These are phyloP conservation scores for Eucalyptus viminalis DNA, from an alignment of 345 rosid species.

Conservation along the genomic window DNA sequence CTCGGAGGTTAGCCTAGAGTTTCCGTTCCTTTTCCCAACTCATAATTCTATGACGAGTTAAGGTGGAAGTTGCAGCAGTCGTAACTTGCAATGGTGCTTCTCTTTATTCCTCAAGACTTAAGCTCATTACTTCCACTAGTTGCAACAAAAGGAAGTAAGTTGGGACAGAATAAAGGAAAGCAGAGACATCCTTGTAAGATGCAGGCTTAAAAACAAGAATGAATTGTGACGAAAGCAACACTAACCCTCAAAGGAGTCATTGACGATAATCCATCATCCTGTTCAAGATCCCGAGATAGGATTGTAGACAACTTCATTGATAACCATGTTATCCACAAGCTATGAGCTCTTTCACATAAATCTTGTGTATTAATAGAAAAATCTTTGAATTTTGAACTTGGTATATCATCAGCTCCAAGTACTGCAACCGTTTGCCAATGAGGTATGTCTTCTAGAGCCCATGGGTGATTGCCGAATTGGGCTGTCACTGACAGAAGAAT, in stretches of 20 bases:
- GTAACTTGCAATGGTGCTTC: background rate
- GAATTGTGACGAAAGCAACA: background rate
- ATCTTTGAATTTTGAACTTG: constrained; percentile 65
- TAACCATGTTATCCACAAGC: constrained; percentile 87
- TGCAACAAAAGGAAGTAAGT: background rate
- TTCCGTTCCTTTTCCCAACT: background rate
- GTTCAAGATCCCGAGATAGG: constrained; percentile 53
- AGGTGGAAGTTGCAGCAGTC: background rate
- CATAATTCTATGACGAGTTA: background rate
- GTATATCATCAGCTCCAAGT: constrained; percentile 70
- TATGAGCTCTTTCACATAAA: constrained; percentile 75
- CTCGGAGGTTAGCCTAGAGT: background rate
- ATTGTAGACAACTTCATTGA: constrained; percentile 69
- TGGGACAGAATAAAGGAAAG: background rate
- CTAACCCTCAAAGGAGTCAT: constrained; percentile 70
- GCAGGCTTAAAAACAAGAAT: background rate
- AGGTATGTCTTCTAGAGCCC: constrained; percentile 57
- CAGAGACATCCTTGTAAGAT: background rate
- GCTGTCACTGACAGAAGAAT: constrained; percentile 28
- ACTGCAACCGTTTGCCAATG: constrained; percentile 77
- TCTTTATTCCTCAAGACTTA: background rate
- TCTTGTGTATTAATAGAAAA: constrained; percentile 43
- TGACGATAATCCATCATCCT: constrained; percentile 76
- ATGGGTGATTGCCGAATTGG: constrained; percentile 32
- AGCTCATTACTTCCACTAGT: background rate